Evolutionary conservation across 2,329 filamentous ascomycete genomes (phyloP).

Genomic region (Drechslera avenae): DNA sequence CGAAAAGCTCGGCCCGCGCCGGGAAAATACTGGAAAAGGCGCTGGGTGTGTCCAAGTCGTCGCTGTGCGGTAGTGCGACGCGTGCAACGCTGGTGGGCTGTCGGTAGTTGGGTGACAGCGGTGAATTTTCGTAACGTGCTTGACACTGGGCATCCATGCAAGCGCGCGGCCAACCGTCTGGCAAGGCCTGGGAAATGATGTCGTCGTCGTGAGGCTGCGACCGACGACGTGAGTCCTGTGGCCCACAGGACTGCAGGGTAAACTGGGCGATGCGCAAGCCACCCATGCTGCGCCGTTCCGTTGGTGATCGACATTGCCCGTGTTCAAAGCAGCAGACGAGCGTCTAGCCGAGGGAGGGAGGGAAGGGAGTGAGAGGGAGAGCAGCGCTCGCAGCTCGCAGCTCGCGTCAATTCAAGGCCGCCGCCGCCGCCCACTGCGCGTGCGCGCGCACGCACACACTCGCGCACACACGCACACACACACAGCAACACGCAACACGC

Average conservation of each 20-base stretch:
- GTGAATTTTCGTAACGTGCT: conserved; percentile 9
- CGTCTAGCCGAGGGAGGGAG: conserved; percentile 23
- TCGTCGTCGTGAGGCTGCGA: conserved; percentile 38
- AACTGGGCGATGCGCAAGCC: conserved; percentile 39
- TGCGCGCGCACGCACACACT: too few relatives aligned
- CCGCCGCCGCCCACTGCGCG: background rate
- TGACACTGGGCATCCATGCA: conserved; percentile 17
- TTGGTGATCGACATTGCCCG: conserved; percentile 30
- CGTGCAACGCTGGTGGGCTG: conserved; percentile 33
- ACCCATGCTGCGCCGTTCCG: conserved; percentile 28
- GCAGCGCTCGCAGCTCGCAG: too few relatives aligned
- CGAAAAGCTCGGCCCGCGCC: conserved; percentile 48
- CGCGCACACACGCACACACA: too few relatives aligned
- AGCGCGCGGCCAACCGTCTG: conserved; percentile 9
- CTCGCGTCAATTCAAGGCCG: too few relatives aligned
- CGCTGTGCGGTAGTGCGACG: conserved; percentile 23
- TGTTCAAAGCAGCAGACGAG: conserved; percentile 33
- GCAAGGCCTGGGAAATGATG: conserved; percentile 21
- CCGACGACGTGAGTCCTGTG: conserved; percentile 13
- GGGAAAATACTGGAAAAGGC: conserved; percentile 34
- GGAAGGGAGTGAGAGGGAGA: too few relatives aligned
- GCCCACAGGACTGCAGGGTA: conserved; percentile 38
- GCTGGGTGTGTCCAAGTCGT: conserved; percentile 45
- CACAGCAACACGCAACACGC: background rate
- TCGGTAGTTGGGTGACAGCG: conserved; percentile 40